phyloP scores from a whole-genome alignment of 2,329 filamentous ascomycete species.

The Aspergillus neoniger region DNA sequence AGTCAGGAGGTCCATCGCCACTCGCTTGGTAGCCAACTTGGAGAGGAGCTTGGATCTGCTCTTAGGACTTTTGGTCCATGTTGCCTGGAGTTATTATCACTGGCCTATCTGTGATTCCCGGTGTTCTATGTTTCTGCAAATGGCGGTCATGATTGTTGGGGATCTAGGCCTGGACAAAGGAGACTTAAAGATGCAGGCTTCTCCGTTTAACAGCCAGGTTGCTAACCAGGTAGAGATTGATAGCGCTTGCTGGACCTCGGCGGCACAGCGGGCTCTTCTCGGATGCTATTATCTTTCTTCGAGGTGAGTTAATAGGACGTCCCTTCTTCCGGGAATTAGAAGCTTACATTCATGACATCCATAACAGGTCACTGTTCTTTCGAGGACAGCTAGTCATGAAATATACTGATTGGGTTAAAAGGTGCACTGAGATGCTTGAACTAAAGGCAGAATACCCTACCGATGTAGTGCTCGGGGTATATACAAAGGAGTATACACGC shows the following conservation, averaged over 20 bases:
- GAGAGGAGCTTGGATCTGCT: conserved; percentile 15
- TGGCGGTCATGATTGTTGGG: conserved; percentile 4
- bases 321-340: no score
- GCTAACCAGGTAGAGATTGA: not conserved
- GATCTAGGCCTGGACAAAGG: not conserved
- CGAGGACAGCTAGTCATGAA: conserved; percentile 11
- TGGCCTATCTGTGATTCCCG: conserved; percentile 8
- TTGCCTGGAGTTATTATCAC: conserved; percentile 13
- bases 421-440: not conserved
- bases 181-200: not conserved
- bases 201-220: not conserved
- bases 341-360: not conserved
- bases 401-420: conserved; percentile 9
- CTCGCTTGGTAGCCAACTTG: not conserved
- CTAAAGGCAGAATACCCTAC: conserved; percentile 8
- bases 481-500: not conserved
- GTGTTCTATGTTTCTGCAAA: conserved; percentile 9
- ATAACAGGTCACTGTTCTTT: conserved; percentile 9
- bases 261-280: conserved; percentile 9
- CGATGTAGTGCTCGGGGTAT: conserved; percentile 4
- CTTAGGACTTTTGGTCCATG: conserved; percentile 13
- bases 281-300: conserved; percentile 13
- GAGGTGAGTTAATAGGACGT: not conserved
- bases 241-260: not conserved
- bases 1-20: conserved; percentile 3